A percentile compares a stretch with the other conserved stretches of the same genome.
phyloP scores from a whole-genome alignment of 2,329 filamentous ascomycete genomes.

The Exutisphaerella laricina region DNA sequence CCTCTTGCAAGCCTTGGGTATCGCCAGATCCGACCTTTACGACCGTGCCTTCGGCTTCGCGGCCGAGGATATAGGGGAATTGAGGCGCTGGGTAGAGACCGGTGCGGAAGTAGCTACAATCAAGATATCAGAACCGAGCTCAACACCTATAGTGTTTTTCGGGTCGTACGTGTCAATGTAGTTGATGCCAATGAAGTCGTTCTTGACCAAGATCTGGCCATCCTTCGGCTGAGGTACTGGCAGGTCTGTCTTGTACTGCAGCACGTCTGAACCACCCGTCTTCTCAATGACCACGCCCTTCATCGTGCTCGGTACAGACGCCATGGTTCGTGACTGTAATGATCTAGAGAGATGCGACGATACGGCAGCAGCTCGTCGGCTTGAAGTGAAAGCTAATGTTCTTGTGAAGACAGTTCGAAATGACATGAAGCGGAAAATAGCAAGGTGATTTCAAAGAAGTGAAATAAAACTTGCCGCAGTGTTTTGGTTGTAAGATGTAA shows the following conservation, averaged over 20 bases:
- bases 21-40: conserved; percentile 54
- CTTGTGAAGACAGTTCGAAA: conserved; percentile 14
- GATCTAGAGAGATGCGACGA: conserved; percentile 20
- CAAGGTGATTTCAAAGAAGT: background rate
- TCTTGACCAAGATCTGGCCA: conserved; percentile 74
- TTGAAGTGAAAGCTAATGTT: conserved; percentile 16
- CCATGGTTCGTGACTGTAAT: conserved; percentile 32
- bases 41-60: conserved; percentile 70
- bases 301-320: conserved; percentile 61
- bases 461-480: background rate
- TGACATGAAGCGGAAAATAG: conserved; percentile 13
- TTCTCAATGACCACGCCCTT: conserved; percentile 67
- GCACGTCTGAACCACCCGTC: conserved; percentile 65
- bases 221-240: conserved; percentile 63
- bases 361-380: conserved; percentile 23
- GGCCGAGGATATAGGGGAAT: conserved; percentile 71
- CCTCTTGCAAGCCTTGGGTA: conserved; percentile 52
- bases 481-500: conserved; percentile 9
- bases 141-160: no score
- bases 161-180: conserved; percentile 72
- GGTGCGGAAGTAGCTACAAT: conserved; percentile 67
- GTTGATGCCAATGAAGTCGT: conserved; percentile 75
- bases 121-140: no score
- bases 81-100: conserved; percentile 67
- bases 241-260: conserved; percentile 64